Percentiles rank a stretch among this genome's conserved stretches.
Evolutionary conservation across 2,329 filamentous ascomycete genomes (phyloP).

Genomic region (Hyphodiscus sp.): DNA sequence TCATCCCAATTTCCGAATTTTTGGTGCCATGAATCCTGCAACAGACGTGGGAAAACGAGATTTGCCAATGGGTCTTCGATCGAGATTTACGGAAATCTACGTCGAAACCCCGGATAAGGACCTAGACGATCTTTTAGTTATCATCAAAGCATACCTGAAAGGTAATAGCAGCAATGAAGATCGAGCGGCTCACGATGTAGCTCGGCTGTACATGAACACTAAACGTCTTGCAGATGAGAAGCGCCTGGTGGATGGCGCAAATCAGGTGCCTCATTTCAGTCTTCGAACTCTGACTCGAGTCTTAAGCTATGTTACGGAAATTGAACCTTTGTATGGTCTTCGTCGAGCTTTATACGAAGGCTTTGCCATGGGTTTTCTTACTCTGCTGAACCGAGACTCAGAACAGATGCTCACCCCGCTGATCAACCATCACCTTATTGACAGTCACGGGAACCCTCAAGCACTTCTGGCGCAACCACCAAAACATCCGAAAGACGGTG

Average conservation of each 20-base stretch:
- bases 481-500: slow-evolving; percentile 68
- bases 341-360: slow-evolving; percentile 87
- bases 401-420: slow-evolving; percentile 72
- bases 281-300: slow-evolving; percentile 88
- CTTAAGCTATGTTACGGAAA: slow-evolving; percentile 79
- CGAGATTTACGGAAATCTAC: slow-evolving; percentile 92
- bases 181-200: slow-evolving; percentile 72
- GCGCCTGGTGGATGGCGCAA: slow-evolving; percentile 84
- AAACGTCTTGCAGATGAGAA: slow-evolving; percentile 77
- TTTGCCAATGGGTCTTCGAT: slow-evolving; percentile 78
- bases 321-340: slow-evolving; percentile 76
- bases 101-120: slow-evolving; percentile 86
- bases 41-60: slow-evolving; percentile 97
- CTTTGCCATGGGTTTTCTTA: slow-evolving; percentile 96
- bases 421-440: slow-evolving; percentile 74
- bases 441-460: slow-evolving; percentile 60
- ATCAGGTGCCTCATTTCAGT: slow-evolving; percentile 95
- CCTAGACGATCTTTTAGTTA: slow-evolving; percentile 75
- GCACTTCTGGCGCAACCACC: slow-evolving; percentile 74
- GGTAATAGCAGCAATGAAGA: slow-evolving; percentile 64
- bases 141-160: slow-evolving; percentile 84
- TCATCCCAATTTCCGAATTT: slow-evolving; percentile 90
- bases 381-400: slow-evolving; percentile 75
- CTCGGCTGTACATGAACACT: slow-evolving; percentile 80
- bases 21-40: slow-evolving; percentile 98